These are phyloP conservation scores for Suillus subaureus DNA, from an alignment of 768 basidiomycete species.

Conservation along the genomic window DNA sequence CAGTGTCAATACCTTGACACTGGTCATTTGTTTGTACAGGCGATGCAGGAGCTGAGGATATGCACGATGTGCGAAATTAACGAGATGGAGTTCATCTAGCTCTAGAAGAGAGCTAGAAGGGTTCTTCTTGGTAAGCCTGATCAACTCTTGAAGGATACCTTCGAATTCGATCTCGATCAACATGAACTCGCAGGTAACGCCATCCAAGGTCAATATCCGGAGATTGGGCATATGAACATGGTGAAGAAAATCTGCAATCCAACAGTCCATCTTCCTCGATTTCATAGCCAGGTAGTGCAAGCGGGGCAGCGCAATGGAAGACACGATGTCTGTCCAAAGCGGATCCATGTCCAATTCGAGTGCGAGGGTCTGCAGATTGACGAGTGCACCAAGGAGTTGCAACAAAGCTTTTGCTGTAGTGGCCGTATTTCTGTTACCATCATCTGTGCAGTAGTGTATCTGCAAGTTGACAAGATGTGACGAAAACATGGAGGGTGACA, in stretches of 20 bases:
- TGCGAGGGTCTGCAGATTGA: background rate
- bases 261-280: background rate
- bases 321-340: background rate
- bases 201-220: background rate
- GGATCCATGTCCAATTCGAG: background rate
- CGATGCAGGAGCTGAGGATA: background rate
- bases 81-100: conserved; percentile 3
- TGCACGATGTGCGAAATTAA: background rate
- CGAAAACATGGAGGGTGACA: background rate
- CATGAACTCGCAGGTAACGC: background rate
- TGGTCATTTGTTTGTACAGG: background rate
- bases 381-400: background rate
- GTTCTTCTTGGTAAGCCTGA: background rate
- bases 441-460: background rate
- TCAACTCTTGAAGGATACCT: background rate
- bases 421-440: background rate
- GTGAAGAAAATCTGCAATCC: background rate
- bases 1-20: conserved; percentile 1
- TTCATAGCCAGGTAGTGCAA: background rate
- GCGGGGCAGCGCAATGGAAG: background rate
- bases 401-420: background rate
- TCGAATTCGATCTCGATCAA: background rate
- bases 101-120: background rate
- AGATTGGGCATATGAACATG: background rate
- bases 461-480: background rate